These are phyloP conservation scores for Neofusicoccum parvum DNA, from an alignment of 2,329 filamentous ascomycete species.

Conservation along the genomic window DNA sequence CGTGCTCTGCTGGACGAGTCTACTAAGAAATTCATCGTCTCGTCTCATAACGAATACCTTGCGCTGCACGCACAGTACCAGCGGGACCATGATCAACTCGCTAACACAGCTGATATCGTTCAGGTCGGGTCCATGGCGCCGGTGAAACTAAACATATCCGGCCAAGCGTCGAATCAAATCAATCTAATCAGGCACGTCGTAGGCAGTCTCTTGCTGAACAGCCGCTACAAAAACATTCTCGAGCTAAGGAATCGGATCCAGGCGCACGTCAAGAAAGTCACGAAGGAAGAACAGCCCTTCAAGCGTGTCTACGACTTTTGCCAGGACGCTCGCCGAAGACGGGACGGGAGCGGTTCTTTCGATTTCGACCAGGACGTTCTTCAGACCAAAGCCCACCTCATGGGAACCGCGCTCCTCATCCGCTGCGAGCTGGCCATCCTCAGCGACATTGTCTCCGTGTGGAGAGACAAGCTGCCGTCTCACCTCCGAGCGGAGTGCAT, in stretches of 20 bases:
- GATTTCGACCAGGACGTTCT: constrained; percentile 29
- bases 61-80: constrained; percentile 13
- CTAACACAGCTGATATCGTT: constrained; percentile 19
- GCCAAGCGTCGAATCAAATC: background rate
- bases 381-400: constrained; percentile 38
- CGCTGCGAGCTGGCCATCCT: constrained; percentile 54
- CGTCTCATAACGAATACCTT: constrained; percentile 48
- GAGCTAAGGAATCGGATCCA: constrained; percentile 27
- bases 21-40: constrained; percentile 65
- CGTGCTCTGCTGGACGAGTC: constrained; percentile 63
- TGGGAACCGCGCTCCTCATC: constrained; percentile 49
- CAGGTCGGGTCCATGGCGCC: background rate
- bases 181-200: background rate
- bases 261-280: constrained; percentile 34
- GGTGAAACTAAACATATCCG: background rate
- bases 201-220: background rate
- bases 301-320: constrained; percentile 51
- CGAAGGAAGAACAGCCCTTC: constrained; percentile 53
- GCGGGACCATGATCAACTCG: constrained; percentile 21
- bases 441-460: constrained; percentile 43
- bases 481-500: constrained; percentile 19
- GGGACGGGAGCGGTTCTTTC: constrained; percentile 33
- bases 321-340: constrained; percentile 41
- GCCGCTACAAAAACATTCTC: constrained; percentile 24
- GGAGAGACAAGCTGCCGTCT: constrained; percentile 12